Conservation (phyloP, 1,139 yeast species). For the Taphrina flavorubra region DNA sequence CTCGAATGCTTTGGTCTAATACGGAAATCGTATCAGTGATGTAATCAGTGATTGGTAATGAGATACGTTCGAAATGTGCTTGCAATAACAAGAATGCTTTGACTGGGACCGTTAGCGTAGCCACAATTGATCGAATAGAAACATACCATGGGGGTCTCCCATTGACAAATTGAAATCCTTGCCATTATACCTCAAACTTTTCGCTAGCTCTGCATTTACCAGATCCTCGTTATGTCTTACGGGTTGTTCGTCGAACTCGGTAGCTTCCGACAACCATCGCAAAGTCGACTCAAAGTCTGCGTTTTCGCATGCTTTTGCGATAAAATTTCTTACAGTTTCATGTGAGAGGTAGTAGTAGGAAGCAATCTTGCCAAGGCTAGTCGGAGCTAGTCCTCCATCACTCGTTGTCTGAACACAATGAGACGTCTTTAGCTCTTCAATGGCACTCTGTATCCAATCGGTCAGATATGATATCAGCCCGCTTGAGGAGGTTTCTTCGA, state of each 20-base stretch:
- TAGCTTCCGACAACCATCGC: conserved; percentile 73
- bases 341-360: conserved; percentile 95
- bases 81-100: conserved; percentile 84
- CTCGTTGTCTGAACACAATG: conserved; percentile 66
- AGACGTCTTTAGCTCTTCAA: conserved; percentile 71
- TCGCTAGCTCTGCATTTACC: conserved; percentile 87
- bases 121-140: background rate
- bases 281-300: conserved; percentile 73
- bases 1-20: conserved; percentile 90
- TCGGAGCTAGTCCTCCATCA: conserved; percentile 49
- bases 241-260: conserved; percentile 73
- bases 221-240: conserved; percentile 58
- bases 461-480: conserved; percentile 76
- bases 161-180: conserved; percentile 62
- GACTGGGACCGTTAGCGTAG: conserved; percentile 53
- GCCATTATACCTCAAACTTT: conserved; percentile 75
- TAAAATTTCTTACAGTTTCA: conserved; percentile 75
- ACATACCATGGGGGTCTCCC: conserved; percentile 53
- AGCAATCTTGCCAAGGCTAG: conserved; percentile 83
- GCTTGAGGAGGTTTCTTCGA: conserved; percentile 69
- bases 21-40: conserved; percentile 92
- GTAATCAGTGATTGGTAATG: conserved; percentile 93
- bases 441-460: conserved; percentile 70
- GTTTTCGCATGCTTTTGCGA: conserved; percentile 59
- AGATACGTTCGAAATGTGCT: conserved; percentile 82